Conservation (phyloP, 352 stramenopile species). For the Lagenidium sp. region DNA sequence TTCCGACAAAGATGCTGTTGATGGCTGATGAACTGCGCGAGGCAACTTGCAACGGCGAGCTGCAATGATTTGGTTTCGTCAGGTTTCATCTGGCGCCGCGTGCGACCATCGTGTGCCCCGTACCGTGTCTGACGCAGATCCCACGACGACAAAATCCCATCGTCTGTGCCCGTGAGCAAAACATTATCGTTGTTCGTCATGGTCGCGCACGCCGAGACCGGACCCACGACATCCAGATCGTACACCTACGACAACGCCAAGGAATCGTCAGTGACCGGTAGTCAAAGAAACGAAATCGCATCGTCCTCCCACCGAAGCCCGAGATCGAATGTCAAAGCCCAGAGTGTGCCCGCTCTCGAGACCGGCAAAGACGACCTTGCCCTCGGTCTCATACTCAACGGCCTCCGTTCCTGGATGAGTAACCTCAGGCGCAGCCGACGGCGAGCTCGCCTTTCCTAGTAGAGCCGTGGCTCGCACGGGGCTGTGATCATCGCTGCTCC, state of each 20-base stretch:
- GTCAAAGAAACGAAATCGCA: slow-evolving; percentile 18
- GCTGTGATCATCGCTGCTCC: slow-evolving; percentile 47
- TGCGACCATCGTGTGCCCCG: not conserved
- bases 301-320: slow-evolving; percentile 17
- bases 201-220: slow-evolving; percentile 8
- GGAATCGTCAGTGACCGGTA: not conserved
- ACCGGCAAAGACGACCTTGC: slow-evolving; percentile 52
- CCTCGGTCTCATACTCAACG: slow-evolving; percentile 52
- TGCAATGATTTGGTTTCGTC: slow-evolving; percentile 5
- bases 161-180: slow-evolving; percentile 49
- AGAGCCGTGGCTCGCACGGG: slow-evolving; percentile 40
- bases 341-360: slow-evolving; percentile 50
- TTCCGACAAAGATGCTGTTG: slow-evolving; percentile 19
- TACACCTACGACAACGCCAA: slow-evolving; percentile 3
- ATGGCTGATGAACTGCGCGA: slow-evolving; percentile 49
- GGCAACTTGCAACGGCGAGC: slow-evolving; percentile 28
- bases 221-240: slow-evolving; percentile 1
- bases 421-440: slow-evolving; percentile 1
- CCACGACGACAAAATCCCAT: slow-evolving; percentile 49
- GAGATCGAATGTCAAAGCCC: slow-evolving; percentile 47
- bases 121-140: slow-evolving; percentile 51
- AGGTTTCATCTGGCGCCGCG: not conserved
- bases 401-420: slow-evolving; percentile 7
- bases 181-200: slow-evolving; percentile 5
- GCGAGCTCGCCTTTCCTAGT: slow-evolving; percentile 19